These are phyloP conservation scores for Penicillium concentricum DNA, from an alignment of 2,329 filamentous ascomycete species.

Conservation along the genomic window DNA sequence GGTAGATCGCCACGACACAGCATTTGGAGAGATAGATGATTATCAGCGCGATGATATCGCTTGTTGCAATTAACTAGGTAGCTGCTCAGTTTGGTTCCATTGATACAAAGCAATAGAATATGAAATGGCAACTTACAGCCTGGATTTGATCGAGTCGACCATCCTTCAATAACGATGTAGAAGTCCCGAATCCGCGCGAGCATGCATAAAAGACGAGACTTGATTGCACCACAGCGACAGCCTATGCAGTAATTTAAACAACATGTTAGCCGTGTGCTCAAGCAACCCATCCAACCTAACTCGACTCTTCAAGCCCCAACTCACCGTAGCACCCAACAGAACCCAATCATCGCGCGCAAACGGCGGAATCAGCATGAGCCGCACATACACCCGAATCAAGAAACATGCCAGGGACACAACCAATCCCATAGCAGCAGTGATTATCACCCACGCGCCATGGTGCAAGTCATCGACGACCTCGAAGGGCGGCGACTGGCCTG, in stretches of 20 bases:
- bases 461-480: conserved; percentile 41
- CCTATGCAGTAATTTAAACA: conserved; percentile 12
- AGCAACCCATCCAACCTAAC: background rate
- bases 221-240: conserved; percentile 32
- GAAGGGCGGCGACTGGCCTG: conserved; percentile 37
- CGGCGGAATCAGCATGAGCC: conserved; percentile 31
- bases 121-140: conserved; percentile 22
- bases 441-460: conserved; percentile 41
- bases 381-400: conserved; percentile 38
- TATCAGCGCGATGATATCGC: conserved; percentile 46
- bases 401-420: conserved; percentile 37
- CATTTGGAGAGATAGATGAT: conserved; percentile 41
- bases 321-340: conserved; percentile 34
- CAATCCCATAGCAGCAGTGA: conserved; percentile 39
- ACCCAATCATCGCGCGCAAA: conserved; percentile 38
- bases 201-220: conserved; percentile 31
- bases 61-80: conserved; percentile 31
- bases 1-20: conserved; percentile 44
- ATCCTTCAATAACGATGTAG: conserved; percentile 27
- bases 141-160: conserved; percentile 28
- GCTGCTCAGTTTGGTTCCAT: background rate
- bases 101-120: background rate
- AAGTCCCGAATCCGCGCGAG: conserved; percentile 36
- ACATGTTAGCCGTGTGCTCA: background rate
- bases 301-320: background rate